Percentiles rank a stretch among this genome's conserved stretches.
Evolutionary conservation across 306 rosid species (phyloP).

Genomic region (Potentilla sterilis): DNA sequence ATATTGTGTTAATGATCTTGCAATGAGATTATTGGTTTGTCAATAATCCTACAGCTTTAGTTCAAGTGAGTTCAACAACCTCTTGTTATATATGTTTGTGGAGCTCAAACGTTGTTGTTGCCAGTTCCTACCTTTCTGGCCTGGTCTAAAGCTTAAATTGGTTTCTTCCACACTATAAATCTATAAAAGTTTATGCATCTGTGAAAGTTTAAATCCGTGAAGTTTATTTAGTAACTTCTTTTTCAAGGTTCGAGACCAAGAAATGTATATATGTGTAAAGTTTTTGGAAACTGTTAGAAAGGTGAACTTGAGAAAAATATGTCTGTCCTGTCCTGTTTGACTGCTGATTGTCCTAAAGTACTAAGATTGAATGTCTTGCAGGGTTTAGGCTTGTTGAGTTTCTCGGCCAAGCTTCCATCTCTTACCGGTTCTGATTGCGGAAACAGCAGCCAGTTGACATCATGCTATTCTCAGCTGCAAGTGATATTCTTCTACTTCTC

Average conservation of each 20-base stretch:
- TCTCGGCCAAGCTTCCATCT: conserved; percentile 53
- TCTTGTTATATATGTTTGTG: background rate
- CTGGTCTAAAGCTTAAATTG: background rate
- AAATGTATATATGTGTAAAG: background rate
- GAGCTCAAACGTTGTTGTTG: background rate
- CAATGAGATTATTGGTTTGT: background rate
- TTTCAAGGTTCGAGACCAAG: background rate
- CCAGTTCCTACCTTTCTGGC: background rate
- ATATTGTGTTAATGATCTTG: background rate
- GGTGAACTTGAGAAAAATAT: background rate
- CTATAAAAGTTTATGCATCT: background rate
- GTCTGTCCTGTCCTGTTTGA: background rate
- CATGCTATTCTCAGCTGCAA: conserved; percentile 39
- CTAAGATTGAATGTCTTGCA: conserved; percentile 19
- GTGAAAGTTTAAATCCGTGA: too few species aligned
- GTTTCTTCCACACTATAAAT: background rate
- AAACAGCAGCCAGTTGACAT: conserved; percentile 1
- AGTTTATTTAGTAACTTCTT: background rate
- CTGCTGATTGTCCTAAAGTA: background rate
- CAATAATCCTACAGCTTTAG: background rate
- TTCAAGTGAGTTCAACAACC: background rate
- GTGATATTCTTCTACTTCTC: conserved; percentile 46
- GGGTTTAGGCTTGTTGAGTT: conserved; percentile 58
- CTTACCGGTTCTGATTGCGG: conserved; percentile 31
- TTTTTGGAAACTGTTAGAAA: background rate